phyloP scores from a whole-genome alignment of 768 basidiomycete species.

The Rhizopogon vulgaris region DNA sequence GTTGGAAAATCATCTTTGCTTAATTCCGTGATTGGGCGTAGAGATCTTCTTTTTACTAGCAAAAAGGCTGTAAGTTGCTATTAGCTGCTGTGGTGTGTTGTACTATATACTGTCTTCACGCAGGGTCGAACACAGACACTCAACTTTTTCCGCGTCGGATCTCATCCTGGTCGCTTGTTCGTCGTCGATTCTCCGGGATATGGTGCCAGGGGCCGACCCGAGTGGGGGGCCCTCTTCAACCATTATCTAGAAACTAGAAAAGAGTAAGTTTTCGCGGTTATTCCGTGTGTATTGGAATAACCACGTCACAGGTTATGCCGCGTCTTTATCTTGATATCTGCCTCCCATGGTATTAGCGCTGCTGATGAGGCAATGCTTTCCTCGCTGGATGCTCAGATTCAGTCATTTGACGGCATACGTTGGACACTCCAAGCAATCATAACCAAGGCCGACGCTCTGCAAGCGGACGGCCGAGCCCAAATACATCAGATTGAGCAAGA shows the following conservation, averaged over 20 bases:
- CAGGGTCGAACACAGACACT: conserved; percentile 70
- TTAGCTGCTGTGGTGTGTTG: neutral
- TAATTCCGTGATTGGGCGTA: conserved; percentile 60
- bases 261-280: conserved; percentile 38
- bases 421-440: conserved; percentile 68
- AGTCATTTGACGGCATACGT: conserved; percentile 29
- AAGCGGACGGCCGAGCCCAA: conserved; percentile 24
- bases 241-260: conserved; percentile 54
- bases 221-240: conserved; percentile 72
- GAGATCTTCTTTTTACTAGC: conserved; percentile 52
- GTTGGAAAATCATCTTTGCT: conserved; percentile 72
- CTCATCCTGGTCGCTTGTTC: conserved; percentile 45
- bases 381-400: conserved; percentile 32
- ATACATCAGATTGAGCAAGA: conserved; percentile 40
- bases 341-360: conserved; percentile 52
- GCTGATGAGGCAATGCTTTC: conserved; percentile 58
- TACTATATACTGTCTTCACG: neutral
- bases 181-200: conserved; percentile 82
- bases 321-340: conserved; percentile 67
- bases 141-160: conserved; percentile 70
- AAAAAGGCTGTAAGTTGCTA: conserved; percentile 56
- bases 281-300: neutral
- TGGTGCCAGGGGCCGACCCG: conserved; percentile 62
- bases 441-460: conserved; percentile 61
- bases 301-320: conserved; percentile 48